Evolutionary conservation across 306 rosid species (phyloP).

Genomic region (Coriaria nepalensis): DNA sequence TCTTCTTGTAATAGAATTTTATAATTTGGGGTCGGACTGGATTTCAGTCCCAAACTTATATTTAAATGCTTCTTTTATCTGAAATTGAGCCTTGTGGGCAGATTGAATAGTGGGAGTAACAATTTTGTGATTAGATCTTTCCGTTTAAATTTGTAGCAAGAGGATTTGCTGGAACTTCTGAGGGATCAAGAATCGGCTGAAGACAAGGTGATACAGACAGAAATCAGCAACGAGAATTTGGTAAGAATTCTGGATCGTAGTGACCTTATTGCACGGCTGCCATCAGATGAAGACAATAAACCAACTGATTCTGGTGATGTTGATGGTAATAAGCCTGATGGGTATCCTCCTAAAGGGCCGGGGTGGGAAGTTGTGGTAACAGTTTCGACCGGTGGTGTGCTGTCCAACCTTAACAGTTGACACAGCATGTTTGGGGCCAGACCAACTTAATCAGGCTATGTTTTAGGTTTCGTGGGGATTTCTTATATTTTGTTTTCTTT

Average conservation of each 20-base stretch:
- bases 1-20: too few relatives aligned
- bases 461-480: not conserved
- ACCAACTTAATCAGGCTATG: too few relatives aligned
- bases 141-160: slow-evolving; percentile 29
- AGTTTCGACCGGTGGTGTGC: slow-evolving; percentile 61
- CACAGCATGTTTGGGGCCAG: too few relatives aligned
- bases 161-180: slow-evolving; percentile 56
- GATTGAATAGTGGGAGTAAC: too few relatives aligned
- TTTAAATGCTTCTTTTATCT: too few relatives aligned
- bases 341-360: slow-evolving; percentile 59
- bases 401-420: slow-evolving; percentile 69
- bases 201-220: slow-evolving; percentile 69
- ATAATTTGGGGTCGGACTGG: too few relatives aligned
- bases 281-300: slow-evolving; percentile 5
- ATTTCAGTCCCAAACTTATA: too few relatives aligned
- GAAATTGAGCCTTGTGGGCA: too few relatives aligned
- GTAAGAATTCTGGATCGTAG: slow-evolving; percentile 69
- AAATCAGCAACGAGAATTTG: slow-evolving; percentile 54
- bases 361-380: slow-evolving; percentile 98
- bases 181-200: slow-evolving; percentile 67
- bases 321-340: too few relatives aligned
- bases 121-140: not conserved
- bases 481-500: not conserved
- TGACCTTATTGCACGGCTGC: slow-evolving; percentile 32
- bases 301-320: slow-evolving; percentile 6